Base-by-base conservation (phyloP, 495 filamentous ascomycete genomes). In the Daldinia loculata region DNA sequence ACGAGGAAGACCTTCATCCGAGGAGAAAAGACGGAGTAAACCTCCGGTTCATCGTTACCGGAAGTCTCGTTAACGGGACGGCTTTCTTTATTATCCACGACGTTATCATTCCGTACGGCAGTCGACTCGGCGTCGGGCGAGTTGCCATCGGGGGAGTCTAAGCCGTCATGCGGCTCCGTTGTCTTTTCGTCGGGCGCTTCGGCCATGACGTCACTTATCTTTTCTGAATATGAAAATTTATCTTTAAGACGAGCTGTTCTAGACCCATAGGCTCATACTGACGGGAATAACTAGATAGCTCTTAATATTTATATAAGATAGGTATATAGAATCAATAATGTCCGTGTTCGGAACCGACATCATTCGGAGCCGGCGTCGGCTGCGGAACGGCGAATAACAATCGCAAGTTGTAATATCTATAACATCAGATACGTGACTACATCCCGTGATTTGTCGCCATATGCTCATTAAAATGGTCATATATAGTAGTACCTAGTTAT, bases 1-100 rank as follows among this genome's bases (percentile, higher is more conserved):
- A 89, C 81, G 45, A 89, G 29, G 41, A 51, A 34, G 24, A 45
- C 38, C 22, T 60, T 60, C 19, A 7, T 45, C 38, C 56, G 38
- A 6, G 36, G 38, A 8, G 56, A 43, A 24, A 60, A 60, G 38
- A 60, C 38, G 2, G 56, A 43, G 7, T 60, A 43, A 29, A 38
- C 19, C 55, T 36, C n/a, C 22, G 55, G 17, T 19, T 57, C 55
- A 26, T 57, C 11, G 2, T 57, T n/a, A 24, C 32, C 32, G 4
- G 12, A 5, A 26, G 12, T 26, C 19, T 26, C 55, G 17, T 14
- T 15, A 15, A 8, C n/a, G 19, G 8, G 3, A 4, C 14, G 30
- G 32, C 2, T 26, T 9, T 57, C 32, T 26, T 36, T 39, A 15
- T 57, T 34, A 15, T 57, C 19, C 5, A 11, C 5, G 4, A 3